These are phyloP conservation scores for cucumber (Cucumis sativus) DNA, from an alignment of 306 rosid genomes.

Conservation along the genomic window Cucumber_9930_V3 NC_026656.2:19250501-19251000, in stretches of 20 bases:
- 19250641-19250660: background rate
- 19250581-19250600: background rate
- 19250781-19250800: background rate
- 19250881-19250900: no score
- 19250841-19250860: no score
- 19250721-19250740: background rate
- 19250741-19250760: background rate
- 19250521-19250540: background rate
- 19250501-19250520: background rate
- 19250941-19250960: no score
- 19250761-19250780: background rate
- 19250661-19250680: background rate
- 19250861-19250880: no score
- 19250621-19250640: background rate
- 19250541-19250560: background rate
- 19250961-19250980: no score
- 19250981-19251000: no score
- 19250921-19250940: no score
- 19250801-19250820: no score
- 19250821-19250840: no score
- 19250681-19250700: background rate
- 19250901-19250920: no score
- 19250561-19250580: background rate
- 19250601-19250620: background rate
- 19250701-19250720: background rate